Evolutionary conservation across 179 eudicot genomes (phyloP).

Genomic region (Pouteria campechiana): DNA sequence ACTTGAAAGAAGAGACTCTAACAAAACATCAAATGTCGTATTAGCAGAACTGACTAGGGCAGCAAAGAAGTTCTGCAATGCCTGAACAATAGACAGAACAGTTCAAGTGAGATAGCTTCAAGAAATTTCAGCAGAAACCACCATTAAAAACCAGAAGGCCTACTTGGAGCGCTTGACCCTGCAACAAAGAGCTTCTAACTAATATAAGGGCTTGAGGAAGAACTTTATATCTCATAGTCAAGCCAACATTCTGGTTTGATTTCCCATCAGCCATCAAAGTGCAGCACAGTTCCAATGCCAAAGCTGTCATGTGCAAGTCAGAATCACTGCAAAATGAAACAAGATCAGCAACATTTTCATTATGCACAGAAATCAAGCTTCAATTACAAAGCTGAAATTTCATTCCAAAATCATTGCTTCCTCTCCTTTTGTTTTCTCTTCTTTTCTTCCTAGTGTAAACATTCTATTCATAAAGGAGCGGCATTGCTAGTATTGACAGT

Average conservation of each 20-base stretch:
- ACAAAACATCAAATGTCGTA: slow-evolving; percentile 82
- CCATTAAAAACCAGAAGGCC: background rate
- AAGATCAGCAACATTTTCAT: background rate
- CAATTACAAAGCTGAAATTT: too few species aligned
- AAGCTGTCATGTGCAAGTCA: slow-evolving; percentile 97
- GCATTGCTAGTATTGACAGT: too few species aligned
- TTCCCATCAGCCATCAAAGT: slow-evolving; percentile 86
- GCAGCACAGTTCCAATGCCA: slow-evolving; percentile 90
- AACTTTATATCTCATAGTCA: slow-evolving; percentile 80
- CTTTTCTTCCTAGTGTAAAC: too few species aligned
- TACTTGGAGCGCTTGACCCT: slow-evolving; percentile 98
- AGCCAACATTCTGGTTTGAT: slow-evolving; percentile 65
- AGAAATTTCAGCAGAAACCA: background rate
- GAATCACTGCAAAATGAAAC: slow-evolving; percentile 54
- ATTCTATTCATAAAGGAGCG: too few species aligned
- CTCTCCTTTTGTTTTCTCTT: too few species aligned
- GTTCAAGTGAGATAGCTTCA: slow-evolving; percentile 1
- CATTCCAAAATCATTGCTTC: too few species aligned
- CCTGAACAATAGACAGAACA: slow-evolving; percentile 39
- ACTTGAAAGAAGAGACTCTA: slow-evolving; percentile 84
- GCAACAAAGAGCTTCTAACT: slow-evolving; percentile 83
- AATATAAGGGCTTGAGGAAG: slow-evolving; percentile 88
- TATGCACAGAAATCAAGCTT: too few species aligned
- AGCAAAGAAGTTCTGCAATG: slow-evolving; percentile 78
- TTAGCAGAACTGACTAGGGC: slow-evolving; percentile 80